phyloP scores from a whole-genome alignment of 306 rosid species.

The Carpinus viminea region DNA sequence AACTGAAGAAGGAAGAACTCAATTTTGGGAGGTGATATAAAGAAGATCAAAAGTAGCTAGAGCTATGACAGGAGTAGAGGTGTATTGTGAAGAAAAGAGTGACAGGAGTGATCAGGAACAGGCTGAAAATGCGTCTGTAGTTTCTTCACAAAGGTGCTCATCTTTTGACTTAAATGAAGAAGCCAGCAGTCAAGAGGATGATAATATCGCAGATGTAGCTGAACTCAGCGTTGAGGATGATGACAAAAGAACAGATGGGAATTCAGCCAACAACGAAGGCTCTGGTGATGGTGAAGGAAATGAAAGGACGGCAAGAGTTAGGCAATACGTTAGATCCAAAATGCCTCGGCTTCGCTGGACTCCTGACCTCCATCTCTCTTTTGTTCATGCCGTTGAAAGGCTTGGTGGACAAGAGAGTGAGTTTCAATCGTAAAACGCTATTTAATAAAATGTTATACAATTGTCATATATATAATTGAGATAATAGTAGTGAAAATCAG shows the following conservation, averaged over 20 bases:
- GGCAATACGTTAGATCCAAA: slow-evolving; percentile 78
- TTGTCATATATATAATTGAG: not conserved
- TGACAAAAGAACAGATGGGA: slow-evolving; percentile 23
- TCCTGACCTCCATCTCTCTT: slow-evolving; percentile 78
- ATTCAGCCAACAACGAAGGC: slow-evolving; percentile 28
- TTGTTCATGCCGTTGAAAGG: slow-evolving; percentile 71
- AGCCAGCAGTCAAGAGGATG: slow-evolving; percentile 41
- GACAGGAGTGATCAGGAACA: slow-evolving; percentile 26
- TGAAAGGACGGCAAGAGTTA: slow-evolving; percentile 42
- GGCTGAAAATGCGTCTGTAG: slow-evolving; percentile 34
- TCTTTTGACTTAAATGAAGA: slow-evolving; percentile 68
- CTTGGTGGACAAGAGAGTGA: slow-evolving; percentile 92
- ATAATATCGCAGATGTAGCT: not conserved
- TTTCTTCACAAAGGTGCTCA: slow-evolving; percentile 49
- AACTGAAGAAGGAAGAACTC: no score
- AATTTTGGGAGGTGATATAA: slow-evolving; percentile 19
- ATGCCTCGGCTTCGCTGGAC: slow-evolving; percentile 93
- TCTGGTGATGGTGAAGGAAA: slow-evolving; percentile 41
- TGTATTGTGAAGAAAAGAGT: slow-evolving; percentile 22
- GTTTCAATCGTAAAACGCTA: slow-evolving; percentile 5
- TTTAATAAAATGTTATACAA: no score
- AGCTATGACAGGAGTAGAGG: slow-evolving; percentile 36
- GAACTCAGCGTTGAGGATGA: slow-evolving; percentile 19
- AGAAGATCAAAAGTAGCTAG: slow-evolving; percentile 21
- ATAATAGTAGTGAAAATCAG: no score